Base-by-base conservation (phyloP, 177 flowering plant genomes). In the Tripterygium wilfordii region DNA sequence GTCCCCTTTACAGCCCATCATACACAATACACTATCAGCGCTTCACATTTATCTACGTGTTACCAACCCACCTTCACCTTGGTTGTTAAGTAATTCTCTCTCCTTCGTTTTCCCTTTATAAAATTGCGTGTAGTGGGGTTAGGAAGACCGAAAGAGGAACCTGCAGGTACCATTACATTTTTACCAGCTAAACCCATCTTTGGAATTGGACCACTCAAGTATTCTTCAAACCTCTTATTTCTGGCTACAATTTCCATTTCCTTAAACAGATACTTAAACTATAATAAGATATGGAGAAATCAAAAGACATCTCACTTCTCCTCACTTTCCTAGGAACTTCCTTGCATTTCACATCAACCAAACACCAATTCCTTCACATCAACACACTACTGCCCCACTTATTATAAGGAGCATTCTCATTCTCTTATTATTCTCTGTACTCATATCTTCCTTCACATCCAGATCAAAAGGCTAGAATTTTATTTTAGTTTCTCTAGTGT, bases 231-330 rank as follows among this genome's bases (percentile, higher is more conserved):
- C n/a, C n/a, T n/a, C n/a, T n/a, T n/a, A n/a, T n/a, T n/a, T n/a
- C n/a, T n/a, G n/a, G n/a, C n/a, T n/a, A n/a, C n/a, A n/a, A n/a
- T n/a, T n/a, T n/a, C n/a, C n/a, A n/a, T n/a, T n/a, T n/a, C n/a
- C n/a, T n/a, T n/a, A n/a, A n/a, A n/a, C 19, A 14, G 2, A 25
- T 4, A 6, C 20, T 39, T 36, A 55, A 8, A 48, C 15, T 25
- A 8, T 14, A n/a, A n/a, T n/a, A 22, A 47, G 46, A 42, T 25
- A 21, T 31, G 30, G 42, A 40, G 51, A 64, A 48, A 35, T 42
- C 36, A 25, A 53, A 32, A 61, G 69, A 69, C 71, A 76, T 72
- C 79, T 67, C 53, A 32, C 57, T 69, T 61, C 66, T 68, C 61
- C 42, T 64, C 68, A 48, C 37, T 49, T 62, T 67, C 73, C 61